These are phyloP conservation scores for Lagerstroemia speciosa DNA, from an alignment of 345 rosid genomes.

Conservation along the genomic window DNA sequence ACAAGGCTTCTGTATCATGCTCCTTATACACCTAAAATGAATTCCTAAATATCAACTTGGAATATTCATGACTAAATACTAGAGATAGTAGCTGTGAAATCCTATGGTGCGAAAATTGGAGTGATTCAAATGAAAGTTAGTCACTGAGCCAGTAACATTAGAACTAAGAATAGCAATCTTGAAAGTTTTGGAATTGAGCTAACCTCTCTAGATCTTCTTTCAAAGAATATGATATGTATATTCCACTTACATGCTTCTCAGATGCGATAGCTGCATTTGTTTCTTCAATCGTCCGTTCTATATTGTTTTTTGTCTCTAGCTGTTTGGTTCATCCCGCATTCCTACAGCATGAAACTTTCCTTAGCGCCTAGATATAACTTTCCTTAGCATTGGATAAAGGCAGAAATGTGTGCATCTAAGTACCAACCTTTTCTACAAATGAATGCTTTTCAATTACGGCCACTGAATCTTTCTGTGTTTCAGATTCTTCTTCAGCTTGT, in stretches of 20 bases:
- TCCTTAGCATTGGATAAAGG: background rate
- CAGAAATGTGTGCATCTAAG: background rate
- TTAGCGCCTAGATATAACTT: background rate
- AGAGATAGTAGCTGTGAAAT: no score
- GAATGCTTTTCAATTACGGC: background rate
- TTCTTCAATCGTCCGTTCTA: background rate
- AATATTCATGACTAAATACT: no score
- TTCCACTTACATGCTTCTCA: background rate
- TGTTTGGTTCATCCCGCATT: background rate
- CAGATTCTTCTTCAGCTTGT: background rate
- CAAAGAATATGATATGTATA: background rate
- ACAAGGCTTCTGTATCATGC: background rate
- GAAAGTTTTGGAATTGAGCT: background rate
- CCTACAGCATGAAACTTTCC: background rate
- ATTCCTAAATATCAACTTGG: no score
- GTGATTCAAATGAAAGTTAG: no score
- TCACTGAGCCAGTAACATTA: no score
- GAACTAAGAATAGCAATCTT: background rate
- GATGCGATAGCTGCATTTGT: background rate
- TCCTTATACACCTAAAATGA: background rate
- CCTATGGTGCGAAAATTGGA: no score
- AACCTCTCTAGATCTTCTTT: conserved; percentile 3
- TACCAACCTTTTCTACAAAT: background rate
- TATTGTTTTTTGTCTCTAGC: no score
- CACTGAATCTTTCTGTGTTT: background rate